phyloP scores from a whole-genome alignment of 176 grass and related monocot species.

The Echinochloa phyllopogon region DNA sequence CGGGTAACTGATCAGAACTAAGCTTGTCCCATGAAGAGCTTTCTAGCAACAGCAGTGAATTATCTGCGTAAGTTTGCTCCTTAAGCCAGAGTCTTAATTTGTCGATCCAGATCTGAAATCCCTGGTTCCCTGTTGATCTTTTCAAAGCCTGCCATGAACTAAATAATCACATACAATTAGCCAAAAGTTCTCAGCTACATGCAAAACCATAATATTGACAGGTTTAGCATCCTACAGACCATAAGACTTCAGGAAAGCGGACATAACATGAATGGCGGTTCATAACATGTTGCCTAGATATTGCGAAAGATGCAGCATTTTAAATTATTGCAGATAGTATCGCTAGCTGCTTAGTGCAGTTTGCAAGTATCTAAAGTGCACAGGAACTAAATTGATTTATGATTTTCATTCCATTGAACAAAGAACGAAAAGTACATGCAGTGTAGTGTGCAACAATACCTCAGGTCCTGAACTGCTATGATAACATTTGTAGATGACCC shows the following conservation, averaged over 20 bases:
- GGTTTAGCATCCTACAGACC: background rate
- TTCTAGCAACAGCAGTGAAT: slow-evolving; percentile 49
- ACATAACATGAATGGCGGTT: background rate
- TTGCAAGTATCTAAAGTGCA: background rate
- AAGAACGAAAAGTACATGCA: background rate
- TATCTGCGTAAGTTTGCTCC: slow-evolving; percentile 78
- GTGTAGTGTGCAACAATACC: background rate
- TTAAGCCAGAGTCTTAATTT: slow-evolving; percentile 84
- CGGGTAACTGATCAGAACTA: slow-evolving; percentile 52
- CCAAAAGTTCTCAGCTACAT: background rate
- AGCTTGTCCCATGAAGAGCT: slow-evolving; percentile 46
- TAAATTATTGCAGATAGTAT: background rate
- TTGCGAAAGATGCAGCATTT: background rate
- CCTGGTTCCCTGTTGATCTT: slow-evolving; percentile 67
- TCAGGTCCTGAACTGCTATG: background rate
- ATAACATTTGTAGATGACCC: background rate
- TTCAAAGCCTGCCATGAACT: slow-evolving; percentile 72
- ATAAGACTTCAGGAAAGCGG: background rate
- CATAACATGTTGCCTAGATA: background rate
- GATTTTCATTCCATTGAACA: background rate
- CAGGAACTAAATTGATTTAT: background rate
- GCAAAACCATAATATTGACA: slow-evolving; percentile 1
- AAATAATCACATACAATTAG: slow-evolving; percentile 65
- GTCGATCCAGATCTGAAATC: slow-evolving; percentile 81
- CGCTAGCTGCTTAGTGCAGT: background rate